Evolutionary conservation across 495 filamentous ascomycete genomes (phyloP).

Genomic region (Penicillium manginii): DNA sequence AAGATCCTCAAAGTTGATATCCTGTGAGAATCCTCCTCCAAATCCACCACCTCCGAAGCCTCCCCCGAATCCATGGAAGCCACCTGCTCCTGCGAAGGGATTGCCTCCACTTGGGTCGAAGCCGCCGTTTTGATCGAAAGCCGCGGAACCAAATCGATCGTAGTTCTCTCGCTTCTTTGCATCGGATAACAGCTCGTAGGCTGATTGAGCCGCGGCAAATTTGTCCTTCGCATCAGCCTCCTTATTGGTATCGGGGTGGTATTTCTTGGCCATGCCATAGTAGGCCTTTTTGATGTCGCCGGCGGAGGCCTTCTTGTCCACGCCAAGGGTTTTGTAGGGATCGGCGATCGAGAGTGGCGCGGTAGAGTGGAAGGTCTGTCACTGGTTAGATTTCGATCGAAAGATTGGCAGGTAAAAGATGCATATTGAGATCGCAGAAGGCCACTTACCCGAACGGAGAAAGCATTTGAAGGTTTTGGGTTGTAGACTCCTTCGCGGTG

Average conservation of each 20-base stretch:
- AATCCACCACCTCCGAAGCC: slow-evolving; percentile 60
- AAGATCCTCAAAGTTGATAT: slow-evolving; percentile 94
- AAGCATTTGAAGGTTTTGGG: slow-evolving; percentile 21
- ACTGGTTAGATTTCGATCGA: slow-evolving; percentile 13
- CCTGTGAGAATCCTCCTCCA: slow-evolving; percentile 66
- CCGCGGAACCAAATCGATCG: slow-evolving; percentile 86
- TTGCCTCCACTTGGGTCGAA: slow-evolving; percentile 72
- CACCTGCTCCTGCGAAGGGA: slow-evolving; percentile 61
- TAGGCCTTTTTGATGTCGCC: slow-evolving; percentile 97
- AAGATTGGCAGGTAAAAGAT: background rate
- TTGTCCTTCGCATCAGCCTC: slow-evolving; percentile 88
- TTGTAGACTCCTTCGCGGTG: slow-evolving; percentile 30
- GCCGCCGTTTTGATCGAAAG: slow-evolving; percentile 77
- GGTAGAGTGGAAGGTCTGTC: slow-evolving; percentile 78
- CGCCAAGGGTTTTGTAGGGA: slow-evolving; percentile 86
- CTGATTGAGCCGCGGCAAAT: slow-evolving; percentile 86
- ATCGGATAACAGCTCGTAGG: slow-evolving; percentile 92
- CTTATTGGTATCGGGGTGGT: slow-evolving; percentile 97
- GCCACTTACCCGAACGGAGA: slow-evolving; percentile 38
- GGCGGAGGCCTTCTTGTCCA: slow-evolving; percentile 75
- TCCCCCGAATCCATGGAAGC: slow-evolving; percentile 57
- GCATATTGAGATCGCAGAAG: background rate
- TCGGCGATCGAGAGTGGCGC: slow-evolving; percentile 64
- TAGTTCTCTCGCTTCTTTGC: slow-evolving; percentile 88
- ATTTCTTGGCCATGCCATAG: slow-evolving; percentile 97